Conservation (phyloP, 2,329 filamentous ascomycete species). For the Didymella keratinophila region DNA sequence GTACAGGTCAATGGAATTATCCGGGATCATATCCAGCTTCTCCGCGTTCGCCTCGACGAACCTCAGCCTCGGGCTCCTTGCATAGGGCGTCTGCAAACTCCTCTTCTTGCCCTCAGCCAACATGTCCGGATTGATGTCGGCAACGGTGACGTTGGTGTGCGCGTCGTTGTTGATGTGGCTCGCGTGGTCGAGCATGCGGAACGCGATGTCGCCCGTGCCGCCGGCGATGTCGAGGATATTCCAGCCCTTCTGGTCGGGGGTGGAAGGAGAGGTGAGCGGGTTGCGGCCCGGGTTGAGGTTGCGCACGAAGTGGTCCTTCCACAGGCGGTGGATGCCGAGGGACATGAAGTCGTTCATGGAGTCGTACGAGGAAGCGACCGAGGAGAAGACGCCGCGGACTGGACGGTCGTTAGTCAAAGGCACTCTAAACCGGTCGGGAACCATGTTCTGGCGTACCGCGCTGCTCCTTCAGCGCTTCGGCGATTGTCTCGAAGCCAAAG, state of each 20-base stretch:
- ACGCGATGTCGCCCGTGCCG: conserved; percentile 96
- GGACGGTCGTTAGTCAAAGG: conserved; percentile 35
- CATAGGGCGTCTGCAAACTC: conserved; percentile 69
- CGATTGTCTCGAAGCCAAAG: conserved; percentile 88
- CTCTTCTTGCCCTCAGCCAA: conserved; percentile 85
- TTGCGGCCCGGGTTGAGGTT: conserved; percentile 82
- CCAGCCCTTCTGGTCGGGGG: conserved; percentile 58
- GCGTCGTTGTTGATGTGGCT: conserved; percentile 81
- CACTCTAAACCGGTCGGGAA: too few species aligned
- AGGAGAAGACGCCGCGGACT: conserved; percentile 92
- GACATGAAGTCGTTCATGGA: conserved; percentile 99
- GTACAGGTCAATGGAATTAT: conserved; percentile 86
- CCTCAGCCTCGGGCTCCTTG: conserved; percentile 61
- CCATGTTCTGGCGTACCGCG: conserved; percentile 57
- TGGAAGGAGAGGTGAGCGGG: conserved; percentile 42
- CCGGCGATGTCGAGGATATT: conserved; percentile 94
- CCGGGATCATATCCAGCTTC: conserved; percentile 69
- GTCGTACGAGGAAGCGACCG: conserved; percentile 92
- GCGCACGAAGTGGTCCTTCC: conserved; percentile 97
- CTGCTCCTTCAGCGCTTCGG: conserved; percentile 78
- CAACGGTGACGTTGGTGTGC: conserved; percentile 84
- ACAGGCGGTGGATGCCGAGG: conserved; percentile 92
- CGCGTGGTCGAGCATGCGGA: conserved; percentile 91
- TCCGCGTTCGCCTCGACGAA: conserved; percentile 95
- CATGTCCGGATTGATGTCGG: conserved; percentile 97